Base-by-base conservation (phyloP, 78 protist species). In the Trichosphaerium sp. region DNA sequence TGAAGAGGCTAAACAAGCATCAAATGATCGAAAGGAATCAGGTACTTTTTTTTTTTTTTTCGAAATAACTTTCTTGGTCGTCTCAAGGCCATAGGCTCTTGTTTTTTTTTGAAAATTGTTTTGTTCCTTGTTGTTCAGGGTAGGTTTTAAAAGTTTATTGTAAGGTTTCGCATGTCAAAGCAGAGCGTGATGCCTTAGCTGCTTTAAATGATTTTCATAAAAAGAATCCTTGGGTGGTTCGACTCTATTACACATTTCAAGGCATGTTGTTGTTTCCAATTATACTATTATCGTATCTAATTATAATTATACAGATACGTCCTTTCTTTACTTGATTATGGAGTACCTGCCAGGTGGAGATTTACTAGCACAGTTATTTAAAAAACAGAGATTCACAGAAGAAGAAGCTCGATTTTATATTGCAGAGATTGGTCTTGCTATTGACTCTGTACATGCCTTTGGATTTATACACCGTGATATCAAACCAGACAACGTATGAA, bases 401-500 rank as follows among this genome's bases (percentile, higher is more conserved):
- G 69, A 39, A 21, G 48, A 39, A 23, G 83, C 94, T 7, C 42
- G 88, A 34, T 88, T 69, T 47, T 94, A 94, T 60, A 44, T 81
- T 44, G 90, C 90, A 0, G 89, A 93, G 79, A 37, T 84, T 40
- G 59, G 88, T 3, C 67, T 84, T 32, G 96, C 96, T 25, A 56
- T 92, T 7, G 69, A 83, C 3, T 57, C 87, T 4, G 59, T 94
- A 4, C 98, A 94, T 79, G 2, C 12, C 18, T 11, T 66, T 34
- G 87, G 87, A 1, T 84, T 73, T 32, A 73, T 72, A 4, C 95
- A 90, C 75, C 39, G 97, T 3, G 97, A 94, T 71, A 47, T 90
- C 49, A 94, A 94, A 58, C 97, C 95, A 0, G 94, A 88, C 42
- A 90, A 90, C 75, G n/a, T n/a, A n/a, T n/a, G n/a, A n/a, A n/a